Evolutionary conservation across 768 basidiomycete species (phyloP).

Genomic region (Podaxis sp.): DNA sequence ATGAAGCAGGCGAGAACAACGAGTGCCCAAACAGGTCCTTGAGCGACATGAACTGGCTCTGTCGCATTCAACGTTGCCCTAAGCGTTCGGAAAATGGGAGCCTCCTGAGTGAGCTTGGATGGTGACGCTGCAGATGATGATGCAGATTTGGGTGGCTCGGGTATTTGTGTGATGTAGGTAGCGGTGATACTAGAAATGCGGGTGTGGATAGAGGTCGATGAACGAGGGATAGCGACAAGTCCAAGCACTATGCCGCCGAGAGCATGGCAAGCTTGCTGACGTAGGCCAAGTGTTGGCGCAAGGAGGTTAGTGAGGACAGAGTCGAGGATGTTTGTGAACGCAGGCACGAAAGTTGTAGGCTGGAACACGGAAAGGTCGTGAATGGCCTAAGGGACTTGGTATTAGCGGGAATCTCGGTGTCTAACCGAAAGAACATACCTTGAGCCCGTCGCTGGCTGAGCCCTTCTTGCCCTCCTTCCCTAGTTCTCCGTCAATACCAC

Average conservation of each 20-base stretch:
- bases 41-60: slow-evolving; percentile 58
- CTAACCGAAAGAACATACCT: slow-evolving; percentile 38
- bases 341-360: slow-evolving; percentile 63
- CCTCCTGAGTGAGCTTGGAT: slow-evolving; percentile 33
- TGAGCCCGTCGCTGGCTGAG: slow-evolving; percentile 70
- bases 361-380: slow-evolving; percentile 64
- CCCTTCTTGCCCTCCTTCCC: slow-evolving; percentile 91
- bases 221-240: slow-evolving; percentile 41
- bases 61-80: slow-evolving; percentile 53
- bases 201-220: slow-evolving; percentile 36
- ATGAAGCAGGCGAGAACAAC: slow-evolving; percentile 62
- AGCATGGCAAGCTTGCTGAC: slow-evolving; percentile 71
- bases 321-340: slow-evolving; percentile 52
- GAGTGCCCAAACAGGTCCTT: slow-evolving; percentile 77
- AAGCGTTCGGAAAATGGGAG: slow-evolving; percentile 59
- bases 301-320: slow-evolving; percentile 61
- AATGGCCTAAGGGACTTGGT: slow-evolving; percentile 48
- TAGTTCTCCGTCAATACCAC: slow-evolving; percentile 79
- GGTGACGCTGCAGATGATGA: slow-evolving; percentile 17
- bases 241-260: slow-evolving; percentile 65
- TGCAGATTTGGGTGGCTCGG: slow-evolving; percentile 26
- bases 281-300: slow-evolving; percentile 58
- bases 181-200: slow-evolving; percentile 48
- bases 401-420: slow-evolving; percentile 2
- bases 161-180: slow-evolving; percentile 38